These are phyloP conservation scores for Lathyrus sativus DNA, from an alignment of 306 rosid species.

Conservation along the genomic window DNA sequence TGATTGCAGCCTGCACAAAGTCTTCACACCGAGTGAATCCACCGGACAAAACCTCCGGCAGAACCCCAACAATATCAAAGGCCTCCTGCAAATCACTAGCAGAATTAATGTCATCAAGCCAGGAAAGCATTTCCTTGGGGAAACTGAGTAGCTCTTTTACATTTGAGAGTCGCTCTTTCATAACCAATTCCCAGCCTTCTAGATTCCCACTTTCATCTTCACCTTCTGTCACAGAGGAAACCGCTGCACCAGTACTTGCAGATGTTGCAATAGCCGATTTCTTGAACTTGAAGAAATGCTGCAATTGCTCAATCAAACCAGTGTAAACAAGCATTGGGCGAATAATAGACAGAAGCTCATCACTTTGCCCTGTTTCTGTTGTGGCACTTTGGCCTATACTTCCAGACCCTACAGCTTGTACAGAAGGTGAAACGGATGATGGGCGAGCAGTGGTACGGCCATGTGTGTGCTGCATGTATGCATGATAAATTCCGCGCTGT, in stretches of 20 bases:
- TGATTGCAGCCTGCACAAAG: conserved; percentile 79
- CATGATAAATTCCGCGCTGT: conserved; percentile 97
- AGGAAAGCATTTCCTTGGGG: conserved; percentile 70
- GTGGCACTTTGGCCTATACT: conserved; percentile 45
- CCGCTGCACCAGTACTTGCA: conserved; percentile 53
- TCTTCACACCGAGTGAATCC: conserved; percentile 71
- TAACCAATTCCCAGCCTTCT: conserved; percentile 84
- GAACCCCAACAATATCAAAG: conserved; percentile 74
- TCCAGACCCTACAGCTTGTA: conserved; percentile 50
- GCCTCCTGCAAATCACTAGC: conserved; percentile 85
- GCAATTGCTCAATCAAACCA: conserved; percentile 90
- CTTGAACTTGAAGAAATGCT: conserved; percentile 83
- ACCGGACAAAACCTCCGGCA: conserved; percentile 68
- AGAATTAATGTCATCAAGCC: conserved; percentile 81
- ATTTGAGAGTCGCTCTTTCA: conserved; percentile 79
- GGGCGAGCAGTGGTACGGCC: conserved; percentile 59
- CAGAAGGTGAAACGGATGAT: conserved; percentile 49
- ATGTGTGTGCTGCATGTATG: conserved; percentile 94
- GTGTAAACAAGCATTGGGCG: conserved; percentile 93
- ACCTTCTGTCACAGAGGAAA: conserved; percentile 52
- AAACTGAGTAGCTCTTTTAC: conserved; percentile 78
- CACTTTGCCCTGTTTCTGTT: conserved; percentile 50
- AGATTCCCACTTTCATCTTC: conserved; percentile 65
- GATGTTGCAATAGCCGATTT: conserved; percentile 45
- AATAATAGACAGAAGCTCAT: conserved; percentile 60